phyloP scores from a whole-genome alignment of 176 grass and related monocot species.

The Ensete ventricosum region DNA sequence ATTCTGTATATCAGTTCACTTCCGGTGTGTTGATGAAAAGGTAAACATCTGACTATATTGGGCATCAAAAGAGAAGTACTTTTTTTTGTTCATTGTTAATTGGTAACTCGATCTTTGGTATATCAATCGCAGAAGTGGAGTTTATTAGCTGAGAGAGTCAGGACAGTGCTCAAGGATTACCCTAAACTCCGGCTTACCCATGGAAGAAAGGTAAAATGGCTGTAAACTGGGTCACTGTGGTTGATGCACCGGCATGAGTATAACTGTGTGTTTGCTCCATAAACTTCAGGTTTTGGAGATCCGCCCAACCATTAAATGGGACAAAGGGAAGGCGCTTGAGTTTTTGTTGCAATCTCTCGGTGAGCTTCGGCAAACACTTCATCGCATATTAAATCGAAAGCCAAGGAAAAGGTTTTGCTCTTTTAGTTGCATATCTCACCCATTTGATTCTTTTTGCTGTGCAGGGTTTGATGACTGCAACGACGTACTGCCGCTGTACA shows the following conservation, averaged over 20 bases:
- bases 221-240: background rate
- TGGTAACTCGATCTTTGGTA: background rate
- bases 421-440: background rate
- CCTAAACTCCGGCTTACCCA: constrained; percentile 1
- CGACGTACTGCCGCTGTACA: constrained; percentile 1
- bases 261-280: background rate
- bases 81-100: background rate
- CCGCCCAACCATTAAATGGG: constrained; percentile 10
- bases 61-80: background rate
- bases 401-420: background rate
- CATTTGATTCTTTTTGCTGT: background rate
- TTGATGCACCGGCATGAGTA: too few relatives aligned
- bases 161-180: constrained; percentile 1
- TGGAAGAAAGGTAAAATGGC: constrained; percentile 13
- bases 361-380: background rate
- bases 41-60: background rate
- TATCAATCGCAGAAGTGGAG: constrained; percentile 4
- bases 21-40: constrained; percentile 11
- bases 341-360: constrained; percentile 11
- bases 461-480: constrained; percentile 3
- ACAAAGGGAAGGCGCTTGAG: constrained; percentile 18
- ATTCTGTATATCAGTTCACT: constrained; percentile 12
- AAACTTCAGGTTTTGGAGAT: constrained; percentile 8
- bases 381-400: background rate
- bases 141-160: background rate